Base-by-base conservation (phyloP, 1,284 basidiomycete species). In the Ustilago lituana region DNA sequence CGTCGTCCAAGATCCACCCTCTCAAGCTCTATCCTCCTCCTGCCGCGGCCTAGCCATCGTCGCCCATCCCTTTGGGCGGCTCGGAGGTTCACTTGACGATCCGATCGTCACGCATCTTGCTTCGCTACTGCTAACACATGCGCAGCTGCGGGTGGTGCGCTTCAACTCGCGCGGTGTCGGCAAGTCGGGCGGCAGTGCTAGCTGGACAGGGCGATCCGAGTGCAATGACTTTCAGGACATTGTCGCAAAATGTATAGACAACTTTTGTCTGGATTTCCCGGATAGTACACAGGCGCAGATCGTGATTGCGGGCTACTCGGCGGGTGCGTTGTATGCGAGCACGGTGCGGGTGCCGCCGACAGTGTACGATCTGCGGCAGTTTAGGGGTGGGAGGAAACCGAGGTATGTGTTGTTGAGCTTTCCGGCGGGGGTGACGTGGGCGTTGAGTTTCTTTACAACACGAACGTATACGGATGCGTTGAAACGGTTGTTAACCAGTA, bases 121-220 rank as follows among this genome's bases (percentile, higher is more conserved):
- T 1, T 51, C 56, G 0, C 17, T 58, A 8, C 47, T 74, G 4
- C 23, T 59, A 7, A 49, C 57, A 7, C 46, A 64, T n/a, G 33
- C 43, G 1, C 39, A 61, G 11, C 41, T 65, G 9, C 53, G 62
- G 8, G 65, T 68, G 5, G 61, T 73, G 19, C 57, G 66, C 6
- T 73, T 69, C 65, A 73, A 73, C 47, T 66, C 71, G 19, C 50
- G 71, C 31, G 71, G 71, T 9, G 72, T 71, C 3, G 72, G 67
- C 35, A 53, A 61, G 19, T 64, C 59, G 6, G 43, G 44, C 12
- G 72, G 67, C 14, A 46, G 50, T 7, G 23, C 72, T 1, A 71
- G 60, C 53, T 74, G 72, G 72, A 74, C 72, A 12, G 72, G 72
- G 20, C 22, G 23, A 5, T 29, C 22, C 19, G 72, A 74, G 48